Evolutionary conservation across 1,284 basidiomycete species (phyloP), one percentile per base, ranked within the genome.

Genomic region (Phellopilus nigrolimitatus): DNA sequence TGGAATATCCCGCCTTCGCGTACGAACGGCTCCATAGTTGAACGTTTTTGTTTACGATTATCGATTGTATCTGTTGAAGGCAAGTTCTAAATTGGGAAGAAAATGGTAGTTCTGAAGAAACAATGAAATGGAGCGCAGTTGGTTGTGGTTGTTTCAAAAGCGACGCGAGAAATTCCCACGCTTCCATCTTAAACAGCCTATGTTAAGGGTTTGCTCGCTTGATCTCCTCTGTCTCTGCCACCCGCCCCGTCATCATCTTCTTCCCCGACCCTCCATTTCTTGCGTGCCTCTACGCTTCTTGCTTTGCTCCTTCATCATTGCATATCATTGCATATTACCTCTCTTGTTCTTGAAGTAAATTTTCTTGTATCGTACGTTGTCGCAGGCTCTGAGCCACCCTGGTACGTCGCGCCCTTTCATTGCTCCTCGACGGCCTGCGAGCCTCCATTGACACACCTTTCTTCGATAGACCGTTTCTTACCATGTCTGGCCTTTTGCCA

Each of bases 201-300:
- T n/a, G n/a, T n/a, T n/a, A n/a, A n/a, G n/a, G n/a, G n/a, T n/a
- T n/a, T n/a, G 31, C 31, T 7, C 31, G 31, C 31, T 33, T 54
- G 27, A 41, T 30, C 43, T 37, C 45, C 33, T 50, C 54, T 17
- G 13, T 33, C 48, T 13, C 54, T 49, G 13, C 47, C 30, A 25
- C 44, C 33, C 39, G 44, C 50, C 49, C 40, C 51, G 33, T 41
- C 53, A 22, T 44, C n/a, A 12, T 42, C 41, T 13, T 34, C 34
- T 45, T 27, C 49, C 28, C 17, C 44, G 34, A 42, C 50, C 55
- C 45, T 55, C 61, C 56, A 59, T 59, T 46, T 57, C 40, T 57
- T 25, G 49, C 57, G n/a, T 48, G 51, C 57, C 19, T 34, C 21
- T 43, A 40, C 45, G 34, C 38, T 54, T 47, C 48, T 50, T 25